Evolutionary conservation across 805 yeast genomes (phyloP).

Genomic region (Hanseniaspora guilliermondii): DNA sequence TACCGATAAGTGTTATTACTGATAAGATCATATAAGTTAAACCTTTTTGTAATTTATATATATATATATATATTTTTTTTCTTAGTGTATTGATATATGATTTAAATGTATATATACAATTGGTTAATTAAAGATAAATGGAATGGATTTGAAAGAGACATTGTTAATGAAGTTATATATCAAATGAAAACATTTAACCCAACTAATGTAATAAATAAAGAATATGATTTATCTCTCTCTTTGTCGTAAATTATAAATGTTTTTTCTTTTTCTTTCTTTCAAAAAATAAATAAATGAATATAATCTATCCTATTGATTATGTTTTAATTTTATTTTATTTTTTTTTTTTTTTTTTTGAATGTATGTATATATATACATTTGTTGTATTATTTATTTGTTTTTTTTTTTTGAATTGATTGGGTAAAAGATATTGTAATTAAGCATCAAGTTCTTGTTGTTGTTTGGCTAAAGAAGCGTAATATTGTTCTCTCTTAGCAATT

Average conservation of each 20-base stretch:
- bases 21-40: neutral
- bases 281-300: too few relatives aligned
- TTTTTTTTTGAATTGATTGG: neutral
- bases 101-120: neutral
- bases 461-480: slow-evolving; percentile 67
- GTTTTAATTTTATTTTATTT: too few relatives aligned
- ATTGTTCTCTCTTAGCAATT: slow-evolving; percentile 68
- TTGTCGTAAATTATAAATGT: too few relatives aligned
- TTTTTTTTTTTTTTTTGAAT: too few relatives aligned
- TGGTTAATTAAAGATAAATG: too few relatives aligned
- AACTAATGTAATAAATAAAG: too few relatives aligned
- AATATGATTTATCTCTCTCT: too few relatives aligned
- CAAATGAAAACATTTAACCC: too few relatives aligned
- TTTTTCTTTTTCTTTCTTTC: too few relatives aligned
- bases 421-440: neutral
- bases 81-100: neutral
- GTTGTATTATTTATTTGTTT: neutral
- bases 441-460: slow-evolving; percentile 38
- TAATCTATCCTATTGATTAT: too few relatives aligned
- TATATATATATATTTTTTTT: neutral
- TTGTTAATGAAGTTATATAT: neutral
- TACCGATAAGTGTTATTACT: slow-evolving; percentile 26
- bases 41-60: too few relatives aligned
- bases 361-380: too few relatives aligned
- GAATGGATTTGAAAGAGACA: neutral